Base-by-base conservation (phyloP, 768 basidiomycete genomes). In the Lactarius trivialis region DNA sequence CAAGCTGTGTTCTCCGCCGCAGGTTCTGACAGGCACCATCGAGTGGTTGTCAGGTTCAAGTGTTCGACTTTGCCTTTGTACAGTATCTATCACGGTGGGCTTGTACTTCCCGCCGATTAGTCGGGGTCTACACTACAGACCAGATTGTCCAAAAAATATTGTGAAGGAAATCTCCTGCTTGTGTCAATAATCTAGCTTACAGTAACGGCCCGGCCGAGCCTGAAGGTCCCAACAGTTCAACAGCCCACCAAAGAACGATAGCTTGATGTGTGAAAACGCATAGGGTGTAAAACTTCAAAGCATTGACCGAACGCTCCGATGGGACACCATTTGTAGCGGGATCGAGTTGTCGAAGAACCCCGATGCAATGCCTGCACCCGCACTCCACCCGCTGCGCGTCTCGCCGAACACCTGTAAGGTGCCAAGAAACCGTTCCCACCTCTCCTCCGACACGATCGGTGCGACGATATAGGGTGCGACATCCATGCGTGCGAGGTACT, bases 361-460 rank as follows among this genome's bases (percentile, higher is more conserved):
- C 12, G 24, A 48, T 14, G 45, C 2, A n/a, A 24, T 48, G 45
- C 45, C 6, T 7, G 9, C 12, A 5, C 39, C 56, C 11, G 28
- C 19, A 30, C 33, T 19, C 51, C 41, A 58, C 7, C 19, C 30
- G 4, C 36, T 32, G 9, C 11, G 45, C 12, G 24, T 36, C 33
- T 45, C 51, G 2, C 41, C 56, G 14, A 63, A 63, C 19, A 32
- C 30, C 36, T 54, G 36, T 19, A 63, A n/a, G 4, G n/a, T 19
- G 4, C 19, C 52, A 4, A 63, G 19, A 15, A 63, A 58, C 7
- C 19, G n/a, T 1, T 54, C 52, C 69, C 69, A 71, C 24, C 14
- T 56, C 54, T 63, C 64, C 14, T 68, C 62, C 8, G 60, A 61
- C n/a, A 67, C 52, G 3, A 71, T 71, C 28, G 69, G 69, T 7